phyloP scores from a whole-genome alignment of 306 rosid genomes.

The Prunus persica region DNA sequence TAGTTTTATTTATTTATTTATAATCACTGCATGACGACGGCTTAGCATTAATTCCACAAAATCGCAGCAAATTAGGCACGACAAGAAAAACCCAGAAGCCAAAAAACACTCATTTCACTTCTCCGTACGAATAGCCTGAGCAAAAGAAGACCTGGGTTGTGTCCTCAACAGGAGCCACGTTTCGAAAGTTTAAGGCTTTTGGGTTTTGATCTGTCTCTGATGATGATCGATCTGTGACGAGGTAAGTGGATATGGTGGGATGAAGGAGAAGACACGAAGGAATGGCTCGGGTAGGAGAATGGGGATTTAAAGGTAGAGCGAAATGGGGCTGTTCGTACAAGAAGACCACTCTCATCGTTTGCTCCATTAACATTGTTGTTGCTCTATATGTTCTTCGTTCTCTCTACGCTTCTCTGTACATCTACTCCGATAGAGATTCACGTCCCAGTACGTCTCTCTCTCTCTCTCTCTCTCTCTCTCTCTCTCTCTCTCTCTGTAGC shows the following conservation, averaged over 20 bases:
- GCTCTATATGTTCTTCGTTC: slow-evolving; percentile 86
- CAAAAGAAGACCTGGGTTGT: background rate
- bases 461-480: background rate
- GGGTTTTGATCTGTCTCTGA: background rate
- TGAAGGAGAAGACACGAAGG: slow-evolving; percentile 58
- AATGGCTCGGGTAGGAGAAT: slow-evolving; percentile 78
- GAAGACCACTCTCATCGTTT: slow-evolving; percentile 69
- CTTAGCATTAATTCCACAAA: background rate
- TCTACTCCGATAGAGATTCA: slow-evolving; percentile 71
- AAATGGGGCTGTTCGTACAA: slow-evolving; percentile 76
- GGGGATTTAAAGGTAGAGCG: slow-evolving; percentile 61
- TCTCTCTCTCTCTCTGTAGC: background rate
- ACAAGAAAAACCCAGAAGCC: background rate
- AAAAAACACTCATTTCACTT: background rate
- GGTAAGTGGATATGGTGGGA: slow-evolving; percentile 57
- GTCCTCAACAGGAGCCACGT: background rate
- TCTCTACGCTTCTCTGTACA: slow-evolving; percentile 81
- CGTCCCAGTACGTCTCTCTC: slow-evolving; percentile 43
- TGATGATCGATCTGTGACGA: slow-evolving; percentile 20
- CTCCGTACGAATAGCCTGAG: background rate
- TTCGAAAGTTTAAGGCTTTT: background rate
- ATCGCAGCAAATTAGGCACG: background rate
- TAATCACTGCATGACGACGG: background rate
- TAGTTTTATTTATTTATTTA: background rate
- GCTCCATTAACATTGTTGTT: slow-evolving; percentile 81